Percentiles rank a stretch among this genome's conserved stretches.
Conservation (phyloP, 2,329 filamentous ascomycete species). For the Pseudogymnoascus destructans region DNA sequence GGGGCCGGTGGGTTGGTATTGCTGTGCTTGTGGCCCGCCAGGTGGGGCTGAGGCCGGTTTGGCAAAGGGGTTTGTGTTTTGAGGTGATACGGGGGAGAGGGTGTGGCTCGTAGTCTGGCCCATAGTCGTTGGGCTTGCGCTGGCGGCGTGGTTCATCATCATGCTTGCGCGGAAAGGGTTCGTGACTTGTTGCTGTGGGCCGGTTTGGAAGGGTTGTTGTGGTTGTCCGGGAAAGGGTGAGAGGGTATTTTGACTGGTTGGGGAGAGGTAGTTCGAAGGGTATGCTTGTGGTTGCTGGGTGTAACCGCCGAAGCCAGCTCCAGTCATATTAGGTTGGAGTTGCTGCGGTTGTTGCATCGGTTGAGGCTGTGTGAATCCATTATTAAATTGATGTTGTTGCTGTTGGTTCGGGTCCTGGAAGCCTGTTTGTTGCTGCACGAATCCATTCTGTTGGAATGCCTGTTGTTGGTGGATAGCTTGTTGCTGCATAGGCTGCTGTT, state of each 20-base stretch:
- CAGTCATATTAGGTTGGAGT: conserved; percentile 50
- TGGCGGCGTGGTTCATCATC: conserved; percentile 46
- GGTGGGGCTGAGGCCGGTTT: conserved; percentile 37
- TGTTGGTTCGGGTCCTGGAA: conserved; percentile 32
- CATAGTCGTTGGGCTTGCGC: conserved; percentile 25
- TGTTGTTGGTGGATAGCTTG: conserved; percentile 29
- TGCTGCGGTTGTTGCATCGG: conserved; percentile 25
- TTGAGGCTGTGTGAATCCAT: conserved; percentile 18
- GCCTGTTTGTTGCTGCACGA: conserved; percentile 30
- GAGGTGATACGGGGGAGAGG: conserved; percentile 36
- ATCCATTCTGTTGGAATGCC: conserved; percentile 31
- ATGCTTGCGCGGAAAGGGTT: conserved; percentile 94
- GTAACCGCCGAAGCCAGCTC: conserved; percentile 75
- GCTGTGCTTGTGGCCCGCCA: conserved; percentile 22
- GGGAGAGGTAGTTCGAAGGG: conserved; percentile 37
- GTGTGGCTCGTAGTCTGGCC: conserved; percentile 28
- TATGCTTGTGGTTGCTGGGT: conserved; percentile 49
- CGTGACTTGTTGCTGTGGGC: conserved; percentile 48
- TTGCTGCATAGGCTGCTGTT: conserved; percentile 26
- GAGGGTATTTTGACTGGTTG: conserved; percentile 45
- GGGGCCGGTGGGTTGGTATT: conserved; percentile 29
- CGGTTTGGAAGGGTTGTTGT: conserved; percentile 29
- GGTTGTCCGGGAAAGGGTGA: conserved; percentile 31
- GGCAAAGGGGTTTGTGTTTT: conserved; percentile 80
- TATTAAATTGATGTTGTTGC: conserved; percentile 25